Evolutionary conservation across 1,139 yeast species (phyloP), one percentile per base, ranked within the genome.

Genomic region (Lodderomyces elongisporus): DNA sequence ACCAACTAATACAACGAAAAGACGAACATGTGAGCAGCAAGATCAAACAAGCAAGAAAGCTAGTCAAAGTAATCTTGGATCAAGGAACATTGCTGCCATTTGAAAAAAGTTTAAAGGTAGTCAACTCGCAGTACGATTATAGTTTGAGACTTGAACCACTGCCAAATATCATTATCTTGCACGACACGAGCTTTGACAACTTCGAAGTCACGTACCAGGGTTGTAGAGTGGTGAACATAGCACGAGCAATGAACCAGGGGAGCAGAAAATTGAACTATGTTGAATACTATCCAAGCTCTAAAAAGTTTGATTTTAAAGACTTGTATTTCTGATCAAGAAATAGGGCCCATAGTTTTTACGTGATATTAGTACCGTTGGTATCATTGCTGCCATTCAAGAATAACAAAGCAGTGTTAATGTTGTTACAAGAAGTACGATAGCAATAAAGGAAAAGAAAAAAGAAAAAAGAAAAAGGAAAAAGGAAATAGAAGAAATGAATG

Each of bases 81-180:
- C 98, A 91, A 56, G 94, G 94, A 1, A 83, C 78, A 49, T 54
- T 91, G 33, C 83, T 93, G 29, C 97, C 98, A 13, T 87, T 88
- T 51, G 63, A 77, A 4, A 57, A 66, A 18, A 59, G 67, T 26
- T 61, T 75, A 20, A 72, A 85, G 40, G 82, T 93, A 1, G 65
- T 85, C 1, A 62, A 76, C 25, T 76, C 95, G 62, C 80, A 78
- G 39, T 74, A 73, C 47, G 94, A 85, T 50, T 78, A 79, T 44
- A 62, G 77, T 2, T 64, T 91, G 37, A 69, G 83, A 16, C 54
- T 91, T 35, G 75, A 82, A 32, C 97, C 96, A 1, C 60, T 85
- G 21, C 98, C 98, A 0, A 70, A 74, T n/a, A 62, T 79, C 13
- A 40, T 84, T 9, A 60, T 87, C 1, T 46, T 89, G 15, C 67